Percentiles rank a stretch among this genome's conserved stretches.
These are phyloP conservation scores for Lactifluus piperatus DNA, from an alignment of 768 basidiomycete species.

Conservation along the genomic window DNA sequence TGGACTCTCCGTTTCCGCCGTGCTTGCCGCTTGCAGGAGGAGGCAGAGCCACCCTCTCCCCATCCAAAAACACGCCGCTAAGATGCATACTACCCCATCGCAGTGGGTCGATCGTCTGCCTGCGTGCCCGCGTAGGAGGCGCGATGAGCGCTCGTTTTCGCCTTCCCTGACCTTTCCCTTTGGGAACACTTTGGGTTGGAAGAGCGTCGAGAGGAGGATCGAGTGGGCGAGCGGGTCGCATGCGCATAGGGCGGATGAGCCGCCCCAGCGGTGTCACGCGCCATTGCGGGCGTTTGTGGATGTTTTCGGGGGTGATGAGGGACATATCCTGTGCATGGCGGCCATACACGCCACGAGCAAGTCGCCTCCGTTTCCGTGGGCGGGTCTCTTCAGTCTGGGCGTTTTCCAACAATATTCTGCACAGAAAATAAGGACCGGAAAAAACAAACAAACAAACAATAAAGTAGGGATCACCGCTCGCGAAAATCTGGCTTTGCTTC, in stretches of 20 bases:
- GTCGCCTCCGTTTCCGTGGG: slow-evolving; percentile 37
- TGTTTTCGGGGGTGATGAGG: slow-evolving; percentile 51
- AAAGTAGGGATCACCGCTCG: slow-evolving; percentile 40
- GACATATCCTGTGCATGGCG: slow-evolving; percentile 55
- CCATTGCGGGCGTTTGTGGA: slow-evolving; percentile 50
- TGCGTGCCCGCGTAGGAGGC: slow-evolving; percentile 50
- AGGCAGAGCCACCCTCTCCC: background rate
- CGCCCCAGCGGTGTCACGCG: slow-evolving; percentile 57
- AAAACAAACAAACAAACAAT: background rate
- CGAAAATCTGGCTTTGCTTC: slow-evolving; percentile 73
- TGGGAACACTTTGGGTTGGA: slow-evolving; percentile 20
- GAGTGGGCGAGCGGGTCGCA: slow-evolving; percentile 61
- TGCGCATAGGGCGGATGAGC: slow-evolving; percentile 55
- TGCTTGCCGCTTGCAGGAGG: slow-evolving; percentile 13
- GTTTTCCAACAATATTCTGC: slow-evolving; percentile 32
- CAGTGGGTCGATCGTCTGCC: slow-evolving; percentile 62
- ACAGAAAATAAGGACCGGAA: background rate
- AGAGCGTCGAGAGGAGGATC: slow-evolving; percentile 6
- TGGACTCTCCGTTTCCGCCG: background rate
- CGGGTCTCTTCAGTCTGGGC: slow-evolving; percentile 27
- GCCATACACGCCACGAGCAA: slow-evolving; percentile 30
- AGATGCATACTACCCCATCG: slow-evolving; percentile 63
- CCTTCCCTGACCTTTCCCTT: slow-evolving; percentile 25
- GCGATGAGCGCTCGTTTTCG: slow-evolving; percentile 37
- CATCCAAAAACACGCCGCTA: slow-evolving; percentile 56